Evolutionary conservation across 2,329 filamentous ascomycete genomes (phyloP).

Genomic region (Cordyceps militaris): DNA sequence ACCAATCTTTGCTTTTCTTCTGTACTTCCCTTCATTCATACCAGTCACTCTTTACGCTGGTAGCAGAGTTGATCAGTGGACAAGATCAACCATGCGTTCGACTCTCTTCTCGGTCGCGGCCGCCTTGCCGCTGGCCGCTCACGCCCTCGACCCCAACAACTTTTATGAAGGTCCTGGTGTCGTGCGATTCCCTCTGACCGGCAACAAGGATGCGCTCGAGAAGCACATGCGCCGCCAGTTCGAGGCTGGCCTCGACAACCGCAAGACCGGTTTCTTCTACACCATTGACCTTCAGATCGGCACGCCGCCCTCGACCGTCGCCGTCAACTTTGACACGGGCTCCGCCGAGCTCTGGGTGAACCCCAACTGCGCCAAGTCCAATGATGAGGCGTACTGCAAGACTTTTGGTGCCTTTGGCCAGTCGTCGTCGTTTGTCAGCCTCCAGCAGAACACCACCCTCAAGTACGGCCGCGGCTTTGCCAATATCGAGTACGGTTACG

Average conservation of each 20-base stretch:
- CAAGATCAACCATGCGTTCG: conserved; percentile 22
- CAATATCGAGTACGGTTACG: conserved; percentile 28
- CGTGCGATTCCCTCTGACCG: conserved; percentile 24
- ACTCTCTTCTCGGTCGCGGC: conserved; percentile 24
- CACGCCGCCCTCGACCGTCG: conserved; percentile 31
- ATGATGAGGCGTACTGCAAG: conserved; percentile 22
- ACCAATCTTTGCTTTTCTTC: background rate
- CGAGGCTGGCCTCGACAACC: conserved; percentile 19
- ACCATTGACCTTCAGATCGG: conserved; percentile 32
- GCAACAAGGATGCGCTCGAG: conserved; percentile 21
- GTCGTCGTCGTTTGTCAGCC: conserved; percentile 24
- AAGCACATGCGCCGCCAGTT: conserved; percentile 26
- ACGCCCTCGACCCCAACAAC: conserved; percentile 16
- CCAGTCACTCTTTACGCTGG: conserved; percentile 24
- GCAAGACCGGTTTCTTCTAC: conserved; percentile 30
- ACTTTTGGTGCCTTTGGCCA: conserved; percentile 24
- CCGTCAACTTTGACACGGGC: conserved; percentile 35
- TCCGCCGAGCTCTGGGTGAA: conserved; percentile 38
- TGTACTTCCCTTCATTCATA: conserved; percentile 6
- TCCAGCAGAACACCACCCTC: conserved; percentile 21
- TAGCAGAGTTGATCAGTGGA: background rate
- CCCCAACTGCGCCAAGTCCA: conserved; percentile 29
- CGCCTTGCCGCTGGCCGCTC: conserved; percentile 23
- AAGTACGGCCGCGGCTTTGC: conserved; percentile 28
- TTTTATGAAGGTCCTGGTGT: conserved; percentile 18